These are phyloP conservation scores for Mycena citricolor DNA, from an alignment of 1,284 basidiomycete genomes.

Conservation along the genomic window DNA sequence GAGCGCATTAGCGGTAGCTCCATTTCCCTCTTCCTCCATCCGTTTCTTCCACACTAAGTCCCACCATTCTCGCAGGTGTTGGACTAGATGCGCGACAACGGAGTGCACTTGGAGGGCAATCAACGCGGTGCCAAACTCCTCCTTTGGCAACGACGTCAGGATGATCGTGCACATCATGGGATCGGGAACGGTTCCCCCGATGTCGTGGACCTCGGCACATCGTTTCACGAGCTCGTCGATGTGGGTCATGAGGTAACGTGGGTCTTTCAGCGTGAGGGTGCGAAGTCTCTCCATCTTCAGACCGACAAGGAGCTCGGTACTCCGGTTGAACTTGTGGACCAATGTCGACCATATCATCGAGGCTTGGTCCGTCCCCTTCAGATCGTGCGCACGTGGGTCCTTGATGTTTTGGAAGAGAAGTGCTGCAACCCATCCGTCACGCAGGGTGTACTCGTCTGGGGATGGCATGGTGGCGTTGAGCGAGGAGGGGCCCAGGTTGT, in stretches of 20 bases:
- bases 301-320: not conserved
- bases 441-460: constrained; percentile 8
- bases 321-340: constrained; percentile 4
- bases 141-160: constrained; percentile 3
- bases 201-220: not conserved
- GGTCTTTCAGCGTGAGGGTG: not conserved
- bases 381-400: constrained; percentile 3
- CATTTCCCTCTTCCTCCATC: too few relatives aligned
- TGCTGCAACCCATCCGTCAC: constrained; percentile 2
- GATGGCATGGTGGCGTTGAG: constrained; percentile 7
- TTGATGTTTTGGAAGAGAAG: constrained; percentile 14
- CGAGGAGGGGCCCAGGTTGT: too few relatives aligned
- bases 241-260: constrained; percentile 1
- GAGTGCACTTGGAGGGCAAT: not conserved
- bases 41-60: constrained; percentile 6
- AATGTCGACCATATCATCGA: not conserved
- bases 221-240: not conserved
- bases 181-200: constrained; percentile 3
- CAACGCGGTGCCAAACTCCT: constrained; percentile 3
- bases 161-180: constrained; percentile 2
- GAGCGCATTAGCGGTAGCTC: too few relatives aligned
- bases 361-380: not conserved
- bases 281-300: not conserved
- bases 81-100: not conserved
- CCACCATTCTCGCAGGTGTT: not conserved